Conservation (phyloP, 2,329 filamentous ascomycete species). For the Basipetospora chlamydospora region DNA sequence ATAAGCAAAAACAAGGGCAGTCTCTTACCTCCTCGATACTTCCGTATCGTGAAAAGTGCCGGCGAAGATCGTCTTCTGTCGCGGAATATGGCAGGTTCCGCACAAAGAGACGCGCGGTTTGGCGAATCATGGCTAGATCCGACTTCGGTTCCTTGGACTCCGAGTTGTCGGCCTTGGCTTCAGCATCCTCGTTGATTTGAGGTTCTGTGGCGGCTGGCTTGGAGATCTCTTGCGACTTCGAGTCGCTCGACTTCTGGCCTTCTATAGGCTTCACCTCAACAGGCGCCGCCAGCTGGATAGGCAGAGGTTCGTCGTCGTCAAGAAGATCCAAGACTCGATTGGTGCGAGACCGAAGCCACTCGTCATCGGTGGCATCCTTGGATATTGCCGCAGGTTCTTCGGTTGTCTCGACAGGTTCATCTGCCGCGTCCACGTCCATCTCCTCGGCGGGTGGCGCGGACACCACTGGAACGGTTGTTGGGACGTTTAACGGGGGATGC, state of each 20-base stretch:
- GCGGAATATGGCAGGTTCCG: conserved; percentile 76
- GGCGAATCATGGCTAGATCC: conserved; percentile 46
- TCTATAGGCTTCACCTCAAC: too few relatives aligned
- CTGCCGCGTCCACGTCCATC: conserved; percentile 4
- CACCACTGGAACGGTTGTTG: background rate
- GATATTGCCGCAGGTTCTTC: conserved; percentile 7
- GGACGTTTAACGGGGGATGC: background rate
- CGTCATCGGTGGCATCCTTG: conserved; percentile 53
- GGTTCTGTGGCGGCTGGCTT: too few relatives aligned
- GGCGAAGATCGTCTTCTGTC: conserved; percentile 61
- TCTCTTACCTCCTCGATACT: conserved; percentile 72
- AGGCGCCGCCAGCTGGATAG: background rate
- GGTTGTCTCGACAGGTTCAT: background rate
- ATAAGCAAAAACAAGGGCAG: conserved; percentile 10
- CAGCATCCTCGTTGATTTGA: too few relatives aligned
- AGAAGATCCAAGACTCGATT: conserved; percentile 74
- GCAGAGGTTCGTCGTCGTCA: conserved; percentile 49
- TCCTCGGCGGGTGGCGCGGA: background rate
- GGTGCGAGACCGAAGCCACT: conserved; percentile 85
- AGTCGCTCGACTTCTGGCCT: too few relatives aligned
- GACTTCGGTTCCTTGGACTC: background rate
- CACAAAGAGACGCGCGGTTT: conserved; percentile 70
- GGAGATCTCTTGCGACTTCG: too few relatives aligned
- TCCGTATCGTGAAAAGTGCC: conserved; percentile 59
- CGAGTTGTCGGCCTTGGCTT: too few relatives aligned